Conservation (phyloP, 371 early-diverging fungal genomes). For the Mucor sp. region DNA sequence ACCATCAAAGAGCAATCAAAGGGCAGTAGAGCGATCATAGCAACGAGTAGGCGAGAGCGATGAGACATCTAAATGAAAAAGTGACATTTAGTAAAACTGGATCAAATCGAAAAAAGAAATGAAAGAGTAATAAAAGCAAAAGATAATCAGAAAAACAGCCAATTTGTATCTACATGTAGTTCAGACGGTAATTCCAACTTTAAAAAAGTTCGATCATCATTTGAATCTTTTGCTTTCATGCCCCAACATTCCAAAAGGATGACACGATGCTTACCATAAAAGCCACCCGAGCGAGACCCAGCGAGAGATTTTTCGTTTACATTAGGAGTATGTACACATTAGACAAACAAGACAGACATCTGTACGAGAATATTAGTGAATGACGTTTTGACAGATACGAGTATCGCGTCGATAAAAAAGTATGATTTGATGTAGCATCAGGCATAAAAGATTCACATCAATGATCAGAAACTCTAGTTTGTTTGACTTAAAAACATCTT, state of each 20-base stretch:
- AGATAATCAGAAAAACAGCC: constrained; percentile 48
- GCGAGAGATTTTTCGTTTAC: neutral
- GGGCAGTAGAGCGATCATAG: neutral
- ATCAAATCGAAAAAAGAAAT: neutral
- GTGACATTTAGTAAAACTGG: neutral
- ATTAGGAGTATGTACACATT: neutral
- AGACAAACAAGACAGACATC: neutral
- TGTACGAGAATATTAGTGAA: constrained; percentile 5
- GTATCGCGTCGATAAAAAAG: neutral
- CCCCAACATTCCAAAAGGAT: neutral
- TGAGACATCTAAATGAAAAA: neutral
- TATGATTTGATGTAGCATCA: constrained; percentile 33
- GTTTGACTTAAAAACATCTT: constrained; percentile 51
- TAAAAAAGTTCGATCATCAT: constrained; percentile 47
- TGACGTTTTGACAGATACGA: neutral
- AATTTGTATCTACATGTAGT: constrained; percentile 38
- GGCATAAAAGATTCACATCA: constrained; percentile 47
- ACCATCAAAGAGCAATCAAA: constrained; percentile 3
- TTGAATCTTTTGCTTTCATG: constrained; percentile 10
- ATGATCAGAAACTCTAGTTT: constrained; percentile 64
- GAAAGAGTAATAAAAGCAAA: neutral
- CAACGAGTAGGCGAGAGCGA: neutral
- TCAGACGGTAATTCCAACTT: constrained; percentile 60
- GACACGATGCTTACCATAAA: constrained; percentile 7
- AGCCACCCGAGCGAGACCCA: neutral